phyloP scores from a whole-genome alignment of 257 asterid species.

The Euphrasia confusa region DNA sequence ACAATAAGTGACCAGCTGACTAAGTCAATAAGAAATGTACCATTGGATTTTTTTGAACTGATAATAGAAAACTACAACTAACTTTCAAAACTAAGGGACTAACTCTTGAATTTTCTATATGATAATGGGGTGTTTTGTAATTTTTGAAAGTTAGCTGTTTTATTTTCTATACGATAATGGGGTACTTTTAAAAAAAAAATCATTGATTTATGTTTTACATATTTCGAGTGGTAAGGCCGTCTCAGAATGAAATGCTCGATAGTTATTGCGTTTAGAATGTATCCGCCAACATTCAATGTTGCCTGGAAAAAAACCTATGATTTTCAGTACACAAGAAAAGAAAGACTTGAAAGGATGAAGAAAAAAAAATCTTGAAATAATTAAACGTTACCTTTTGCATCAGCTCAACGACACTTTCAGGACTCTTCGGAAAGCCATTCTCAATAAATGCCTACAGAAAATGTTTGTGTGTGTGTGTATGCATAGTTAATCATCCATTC shows the following conservation, averaged over 20 bases:
- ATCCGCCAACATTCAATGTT: constrained; percentile 65
- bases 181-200: no score
- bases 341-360: background rate
- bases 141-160: no score
- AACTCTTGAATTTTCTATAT: no score
- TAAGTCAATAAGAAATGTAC: background rate
- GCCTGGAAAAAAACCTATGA: constrained; percentile 42
- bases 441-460: constrained; percentile 65
- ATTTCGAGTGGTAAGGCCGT: constrained; percentile 76
- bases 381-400: constrained; percentile 54
- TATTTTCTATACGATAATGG: no score
- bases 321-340: background rate
- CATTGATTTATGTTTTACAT: constrained; percentile 33
- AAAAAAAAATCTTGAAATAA: background rate
- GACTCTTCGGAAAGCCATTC: constrained; percentile 64
- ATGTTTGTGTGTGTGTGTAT: background rate
- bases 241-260: constrained; percentile 82
- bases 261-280: constrained; percentile 60
- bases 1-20: background rate
- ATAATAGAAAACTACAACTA: no score
- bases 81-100: no score
- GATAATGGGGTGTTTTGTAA: no score
- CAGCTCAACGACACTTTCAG: constrained; percentile 60
- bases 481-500: background rate
- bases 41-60: no score